These are phyloP conservation scores for Clitoria ternatea DNA, from an alignment of 306 rosid genomes.

Conservation along the genomic window DNA sequence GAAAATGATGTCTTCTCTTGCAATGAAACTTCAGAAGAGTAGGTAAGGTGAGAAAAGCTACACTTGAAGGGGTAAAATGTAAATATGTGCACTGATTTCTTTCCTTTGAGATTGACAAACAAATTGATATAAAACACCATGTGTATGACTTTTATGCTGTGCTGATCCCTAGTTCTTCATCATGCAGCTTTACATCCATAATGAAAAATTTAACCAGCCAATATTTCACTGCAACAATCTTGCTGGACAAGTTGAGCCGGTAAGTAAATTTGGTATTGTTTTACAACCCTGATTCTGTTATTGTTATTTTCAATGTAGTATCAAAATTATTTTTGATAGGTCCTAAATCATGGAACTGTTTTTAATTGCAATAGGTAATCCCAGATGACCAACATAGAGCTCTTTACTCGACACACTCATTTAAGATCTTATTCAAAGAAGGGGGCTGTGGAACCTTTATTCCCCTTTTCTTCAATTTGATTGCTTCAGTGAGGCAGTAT, in stretches of 20 bases:
- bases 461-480: constrained; percentile 92
- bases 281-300: background rate
- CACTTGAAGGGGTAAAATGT: background rate
- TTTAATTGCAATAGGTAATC: constrained; percentile 51
- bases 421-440: constrained; percentile 92
- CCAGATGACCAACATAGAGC: constrained; percentile 77
- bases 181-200: constrained; percentile 71
- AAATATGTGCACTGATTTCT: background rate
- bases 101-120: background rate
- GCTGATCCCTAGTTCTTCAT: constrained; percentile 10
- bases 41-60: background rate
- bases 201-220: constrained; percentile 95
- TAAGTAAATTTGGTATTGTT: constrained; percentile 37
- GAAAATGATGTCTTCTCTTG: background rate
- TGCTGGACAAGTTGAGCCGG: constrained; percentile 92
- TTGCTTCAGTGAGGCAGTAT: constrained; percentile 76
- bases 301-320: background rate
- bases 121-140: background rate
- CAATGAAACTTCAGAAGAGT: background rate
- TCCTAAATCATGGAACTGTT: background rate
- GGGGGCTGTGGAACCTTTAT: constrained; percentile 96
- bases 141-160: background rate
- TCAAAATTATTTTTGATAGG: background rate
- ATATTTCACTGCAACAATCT: constrained; percentile 94
- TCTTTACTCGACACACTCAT: constrained; percentile 76